Conservation (phyloP, 2,329 filamentous ascomycete genomes). For the Fusarium annulatum region DNA sequence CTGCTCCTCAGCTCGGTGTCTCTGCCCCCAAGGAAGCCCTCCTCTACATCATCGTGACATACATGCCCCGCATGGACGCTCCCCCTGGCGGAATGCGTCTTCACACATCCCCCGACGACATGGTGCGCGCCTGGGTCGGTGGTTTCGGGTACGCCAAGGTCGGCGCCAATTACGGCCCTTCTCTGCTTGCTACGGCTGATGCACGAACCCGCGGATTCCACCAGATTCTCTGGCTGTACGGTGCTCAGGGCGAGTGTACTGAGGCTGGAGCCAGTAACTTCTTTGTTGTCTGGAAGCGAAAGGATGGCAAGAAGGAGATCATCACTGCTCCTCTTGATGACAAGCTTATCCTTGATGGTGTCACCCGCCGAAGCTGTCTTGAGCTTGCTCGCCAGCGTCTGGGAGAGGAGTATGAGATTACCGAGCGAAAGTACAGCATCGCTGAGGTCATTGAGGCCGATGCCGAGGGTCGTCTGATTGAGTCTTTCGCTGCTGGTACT, state of each 20-base stretch:
- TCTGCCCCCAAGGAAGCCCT: conserved; percentile 84
- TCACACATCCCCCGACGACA: conserved; percentile 82
- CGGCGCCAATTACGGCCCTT: conserved; percentile 92
- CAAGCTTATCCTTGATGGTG: conserved; percentile 86
- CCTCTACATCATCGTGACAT: conserved; percentile 81
- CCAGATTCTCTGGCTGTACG: conserved; percentile 96
- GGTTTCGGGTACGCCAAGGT: conserved; percentile 94
- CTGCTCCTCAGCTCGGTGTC: conserved; percentile 82
- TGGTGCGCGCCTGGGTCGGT: conserved; percentile 91
- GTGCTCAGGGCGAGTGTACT: conserved; percentile 79
- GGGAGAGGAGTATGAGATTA: conserved; percentile 70
- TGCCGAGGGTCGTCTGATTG: conserved; percentile 79
- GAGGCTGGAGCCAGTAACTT: conserved; percentile 95
- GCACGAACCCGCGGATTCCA: conserved; percentile 80
- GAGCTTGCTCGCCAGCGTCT: conserved; percentile 76
- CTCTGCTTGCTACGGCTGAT: conserved; percentile 80
- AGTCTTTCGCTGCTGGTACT: conserved; percentile 89
- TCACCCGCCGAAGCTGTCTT: conserved; percentile 84
- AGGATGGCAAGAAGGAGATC: conserved; percentile 67
- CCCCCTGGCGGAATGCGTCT: conserved; percentile 73
- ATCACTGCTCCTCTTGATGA: conserved; percentile 87
- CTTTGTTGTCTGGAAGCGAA: conserved; percentile 80
- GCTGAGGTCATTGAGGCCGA: conserved; percentile 78
- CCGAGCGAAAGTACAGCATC: conserved; percentile 87
- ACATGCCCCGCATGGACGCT: conserved; percentile 68